Conservation (phyloP, 257 asterid genomes). For the Euphrasia confusa region DNA sequence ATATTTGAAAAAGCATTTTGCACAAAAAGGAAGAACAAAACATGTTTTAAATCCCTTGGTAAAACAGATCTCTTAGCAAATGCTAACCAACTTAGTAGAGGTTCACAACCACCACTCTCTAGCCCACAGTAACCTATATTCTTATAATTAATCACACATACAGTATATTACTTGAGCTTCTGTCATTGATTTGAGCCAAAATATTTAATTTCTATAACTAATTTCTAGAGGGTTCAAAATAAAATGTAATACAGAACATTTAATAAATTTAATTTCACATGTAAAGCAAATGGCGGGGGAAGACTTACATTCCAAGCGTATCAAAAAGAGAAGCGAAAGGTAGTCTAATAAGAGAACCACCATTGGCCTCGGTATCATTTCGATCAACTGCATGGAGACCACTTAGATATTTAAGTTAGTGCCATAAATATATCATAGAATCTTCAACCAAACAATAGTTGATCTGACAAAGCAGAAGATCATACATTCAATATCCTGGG, state of each 20-base stretch:
- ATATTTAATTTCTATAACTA: conserved; percentile 9
- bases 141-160: conserved; percentile 11
- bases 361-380: conserved; percentile 73
- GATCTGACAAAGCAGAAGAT: conserved; percentile 23
- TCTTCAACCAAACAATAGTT: conserved; percentile 22
- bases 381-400: conserved; percentile 76
- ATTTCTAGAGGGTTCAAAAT: conserved; percentile 19
- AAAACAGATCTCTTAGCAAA: conserved; percentile 8
- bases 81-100: conserved; percentile 1
- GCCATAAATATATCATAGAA: conserved; percentile 10
- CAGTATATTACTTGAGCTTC: conserved; percentile 1
- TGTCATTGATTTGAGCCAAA: background rate
- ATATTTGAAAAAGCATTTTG: conserved; percentile 6
- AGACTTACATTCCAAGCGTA: conserved; percentile 85
- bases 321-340: conserved; percentile 96
- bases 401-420: conserved; percentile 28
- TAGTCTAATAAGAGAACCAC: conserved; percentile 62
- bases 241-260: conserved; percentile 2
- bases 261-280: conserved; percentile 8
- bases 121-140: conserved; percentile 8
- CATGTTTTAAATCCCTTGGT: conserved; percentile 12
- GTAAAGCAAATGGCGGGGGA: conserved; percentile 18
- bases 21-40: conserved; percentile 4
- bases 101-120: conserved; percentile 4
- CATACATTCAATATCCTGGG: conserved; percentile 81